Conservation (phyloP, 2,329 filamentous ascomycete species). For the Ophiocordyceps australis region DNA sequence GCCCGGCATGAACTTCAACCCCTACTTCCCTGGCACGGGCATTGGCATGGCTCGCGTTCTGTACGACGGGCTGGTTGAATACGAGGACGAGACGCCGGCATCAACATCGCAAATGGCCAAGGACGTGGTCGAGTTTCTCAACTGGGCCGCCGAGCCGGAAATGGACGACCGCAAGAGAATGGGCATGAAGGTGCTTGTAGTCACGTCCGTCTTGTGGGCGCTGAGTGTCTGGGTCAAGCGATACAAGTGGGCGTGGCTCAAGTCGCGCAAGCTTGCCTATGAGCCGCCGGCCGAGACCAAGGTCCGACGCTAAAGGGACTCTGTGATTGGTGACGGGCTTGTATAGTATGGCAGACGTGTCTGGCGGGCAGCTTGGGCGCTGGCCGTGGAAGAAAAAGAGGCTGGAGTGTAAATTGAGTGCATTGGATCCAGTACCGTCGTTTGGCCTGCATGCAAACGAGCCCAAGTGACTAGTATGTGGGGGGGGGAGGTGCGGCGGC, state of each 20-base stretch:
- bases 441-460: too few relatives aligned
- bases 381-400: too few relatives aligned
- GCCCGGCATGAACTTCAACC: conserved; percentile 97
- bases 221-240: conserved; percentile 95
- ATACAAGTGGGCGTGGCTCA: conserved; percentile 97
- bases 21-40: conserved; percentile 97
- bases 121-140: conserved; percentile 96
- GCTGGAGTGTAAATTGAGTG: too few relatives aligned
- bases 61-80: conserved; percentile 93
- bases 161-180: conserved; percentile 99
- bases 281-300: conserved; percentile 48
- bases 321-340: too few relatives aligned
- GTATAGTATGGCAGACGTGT: conserved; percentile 22
- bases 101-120: conserved; percentile 99
- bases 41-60: conserved; percentile 98
- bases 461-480: too few relatives aligned
- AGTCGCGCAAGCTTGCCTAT: conserved; percentile 88
- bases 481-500: too few relatives aligned
- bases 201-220: conserved; percentile 63
- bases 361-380: too few relatives aligned
- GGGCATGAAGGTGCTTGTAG: conserved; percentile 88
- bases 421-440: too few relatives aligned
- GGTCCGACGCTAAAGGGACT: conserved; percentile 24
- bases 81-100: conserved; percentile 89
- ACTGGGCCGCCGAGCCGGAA: conserved; percentile 97